Base-by-base conservation (phyloP, 177 flowering plant genomes). In the Vitis hybrid region DNA sequence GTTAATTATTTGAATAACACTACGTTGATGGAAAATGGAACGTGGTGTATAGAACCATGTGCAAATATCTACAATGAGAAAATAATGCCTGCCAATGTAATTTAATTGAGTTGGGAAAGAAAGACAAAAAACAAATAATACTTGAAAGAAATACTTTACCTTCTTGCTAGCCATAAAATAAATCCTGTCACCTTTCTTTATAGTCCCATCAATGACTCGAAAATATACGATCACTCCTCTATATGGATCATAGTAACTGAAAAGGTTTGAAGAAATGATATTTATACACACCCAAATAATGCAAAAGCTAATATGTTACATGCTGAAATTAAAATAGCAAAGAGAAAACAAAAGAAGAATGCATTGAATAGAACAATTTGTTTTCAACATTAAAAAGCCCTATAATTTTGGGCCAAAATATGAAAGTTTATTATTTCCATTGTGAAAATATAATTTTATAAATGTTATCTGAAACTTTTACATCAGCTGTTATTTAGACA, bases 201-300 rank as follows among this genome's bases (percentile, higher is more conserved):
- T 74, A 49, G 82, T 81, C 70, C 99, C 99, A 84, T 93, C 99
- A 74, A 91, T 82, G 13, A 95, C 85, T 67, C 99, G 97, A 65
- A 95, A 95, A 78, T 95, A 95, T 66, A 87, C 99, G 72, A 95
- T 84, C 59, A 95, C 98, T 29, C 99, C 98, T 48, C 99, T 86
- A 73, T 92, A 95, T 59, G 98, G 83, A 86, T 95, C 99, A 82
- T 88, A 95, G 76, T 95, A 95, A 79, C 99, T 94, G 95, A 82
- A 82, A 7, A 82, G 76, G 58, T 26, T 16, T 12, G 20, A 56
- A 48, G 13, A 59, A 50, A 61, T 31, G 63, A 7, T 20, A 14
- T 29, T 50, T 52, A 48, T 18, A 51, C 11, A 50, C 11, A 16
- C 22, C 10, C 45, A 19, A 29, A 54, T 9, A 26, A 56, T 48